These are phyloP conservation scores for Ophiocordyceps camponoti-floridani DNA, from an alignment of 2,329 filamentous ascomycete species.

Conservation along the genomic window DNA sequence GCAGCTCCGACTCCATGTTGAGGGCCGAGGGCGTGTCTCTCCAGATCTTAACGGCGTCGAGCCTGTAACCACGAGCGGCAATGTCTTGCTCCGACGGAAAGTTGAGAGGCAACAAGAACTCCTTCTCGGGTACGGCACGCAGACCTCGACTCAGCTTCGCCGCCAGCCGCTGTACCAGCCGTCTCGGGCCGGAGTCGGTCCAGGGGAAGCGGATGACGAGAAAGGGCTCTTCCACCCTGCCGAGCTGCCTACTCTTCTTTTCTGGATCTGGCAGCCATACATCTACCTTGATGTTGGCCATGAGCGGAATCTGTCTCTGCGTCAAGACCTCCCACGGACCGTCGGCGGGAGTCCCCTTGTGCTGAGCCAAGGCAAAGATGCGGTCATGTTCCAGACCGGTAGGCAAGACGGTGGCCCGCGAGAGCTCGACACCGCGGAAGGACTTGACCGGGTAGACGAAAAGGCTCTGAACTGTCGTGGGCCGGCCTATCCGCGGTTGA, in stretches of 20 bases:
- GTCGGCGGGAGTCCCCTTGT: constrained; percentile 2
- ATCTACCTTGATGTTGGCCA: constrained; percentile 52
- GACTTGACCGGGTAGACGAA: constrained; percentile 74
- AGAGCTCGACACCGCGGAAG: constrained; percentile 59
- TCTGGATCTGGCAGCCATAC: constrained; percentile 51
- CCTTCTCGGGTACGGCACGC: constrained; percentile 36
- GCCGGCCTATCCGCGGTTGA: constrained; percentile 6
- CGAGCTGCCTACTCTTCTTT: constrained; percentile 31
- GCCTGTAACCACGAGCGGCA: constrained; percentile 36
- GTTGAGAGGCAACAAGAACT: constrained; percentile 48
- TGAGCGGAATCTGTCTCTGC: constrained; percentile 46
- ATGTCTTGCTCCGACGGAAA: constrained; percentile 40
- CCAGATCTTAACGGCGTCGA: constrained; percentile 48
- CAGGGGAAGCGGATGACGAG: constrained; percentile 51
- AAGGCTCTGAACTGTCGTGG: constrained; percentile 36
- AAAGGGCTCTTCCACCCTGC: constrained; percentile 36
- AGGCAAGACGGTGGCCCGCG: constrained; percentile 41
- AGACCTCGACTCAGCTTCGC: constrained; percentile 33
- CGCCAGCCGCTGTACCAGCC: constrained; percentile 22
- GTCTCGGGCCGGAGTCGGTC: constrained; percentile 29
- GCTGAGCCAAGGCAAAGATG: constrained; percentile 66
- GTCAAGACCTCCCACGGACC: constrained; percentile 54
- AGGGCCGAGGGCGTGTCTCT: constrained; percentile 35
- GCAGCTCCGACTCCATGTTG: constrained; percentile 39
- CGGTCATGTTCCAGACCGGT: constrained; percentile 65